Percentiles rank a stretch among this genome's conserved stretches.
These are phyloP conservation scores for Linnemannia exigua DNA, from an alignment of 192 early-diverging fungal species.

Conservation along the genomic window DNA sequence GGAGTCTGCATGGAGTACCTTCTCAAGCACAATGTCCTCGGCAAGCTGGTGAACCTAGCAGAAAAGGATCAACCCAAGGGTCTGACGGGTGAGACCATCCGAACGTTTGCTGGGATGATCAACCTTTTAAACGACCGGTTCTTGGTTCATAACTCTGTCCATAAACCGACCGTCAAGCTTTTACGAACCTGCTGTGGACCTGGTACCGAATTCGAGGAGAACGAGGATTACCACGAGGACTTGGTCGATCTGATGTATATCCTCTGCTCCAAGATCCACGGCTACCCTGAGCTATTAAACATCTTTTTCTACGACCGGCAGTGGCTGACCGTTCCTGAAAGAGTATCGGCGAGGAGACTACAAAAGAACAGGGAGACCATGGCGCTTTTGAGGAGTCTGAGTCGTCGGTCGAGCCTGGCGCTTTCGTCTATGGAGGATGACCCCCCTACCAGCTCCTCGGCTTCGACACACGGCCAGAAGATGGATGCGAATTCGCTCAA, in stretches of 20 bases:
- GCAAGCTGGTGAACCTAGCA: constrained; percentile 78
- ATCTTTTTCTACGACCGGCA: constrained; percentile 82
- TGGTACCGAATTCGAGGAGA: constrained; percentile 61
- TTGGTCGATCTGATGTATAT: constrained; percentile 81
- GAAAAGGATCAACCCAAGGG: constrained; percentile 84
- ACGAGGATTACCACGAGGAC: constrained; percentile 71
- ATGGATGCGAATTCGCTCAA: neutral
- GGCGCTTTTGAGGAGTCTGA: constrained; percentile 33
- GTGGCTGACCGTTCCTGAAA: constrained; percentile 71
- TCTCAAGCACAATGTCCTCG: constrained; percentile 85
- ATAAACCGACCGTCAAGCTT: constrained; percentile 85
- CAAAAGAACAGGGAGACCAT: constrained; percentile 48
- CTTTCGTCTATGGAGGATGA: constrained; percentile 1
- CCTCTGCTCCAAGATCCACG: constrained; percentile 85
- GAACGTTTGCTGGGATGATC: constrained; percentile 84
- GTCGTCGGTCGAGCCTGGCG: constrained; percentile 18
- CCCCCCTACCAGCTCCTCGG: neutral
- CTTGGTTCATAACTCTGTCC: constrained; percentile 91
- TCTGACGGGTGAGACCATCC: constrained; percentile 83
- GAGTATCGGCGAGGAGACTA: constrained; percentile 32
- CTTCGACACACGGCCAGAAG: neutral
- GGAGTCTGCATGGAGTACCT: constrained; percentile 94
- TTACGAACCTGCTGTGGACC: constrained; percentile 75
- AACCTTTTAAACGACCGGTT: constrained; percentile 90
- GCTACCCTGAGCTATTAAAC: constrained; percentile 78